A percentile compares a stretch with the other conserved stretches of the same genome.
Conservation (phyloP, 2,329 filamentous ascomycete species). For the Exophiala xenobiotica region DNA sequence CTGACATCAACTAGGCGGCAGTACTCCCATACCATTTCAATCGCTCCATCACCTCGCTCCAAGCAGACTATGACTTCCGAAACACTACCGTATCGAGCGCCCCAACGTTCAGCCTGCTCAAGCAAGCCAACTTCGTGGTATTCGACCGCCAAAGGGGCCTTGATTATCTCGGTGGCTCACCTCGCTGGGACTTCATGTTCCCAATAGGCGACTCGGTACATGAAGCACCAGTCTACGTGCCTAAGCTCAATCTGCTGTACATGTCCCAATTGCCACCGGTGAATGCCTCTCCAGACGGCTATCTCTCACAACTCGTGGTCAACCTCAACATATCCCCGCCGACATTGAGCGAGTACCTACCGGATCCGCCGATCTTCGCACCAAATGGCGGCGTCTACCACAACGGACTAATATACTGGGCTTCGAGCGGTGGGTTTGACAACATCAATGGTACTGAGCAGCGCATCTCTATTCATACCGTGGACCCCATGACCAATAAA, state of each 20-base stretch:
- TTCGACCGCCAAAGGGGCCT: constrained; percentile 39
- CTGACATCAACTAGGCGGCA: constrained; percentile 13
- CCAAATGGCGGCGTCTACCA: constrained; percentile 45
- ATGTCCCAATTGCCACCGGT: constrained; percentile 35
- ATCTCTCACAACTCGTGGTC: constrained; percentile 41
- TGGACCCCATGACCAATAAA: constrained; percentile 46
- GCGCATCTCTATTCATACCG: constrained; percentile 42
- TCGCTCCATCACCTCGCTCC: constrained; percentile 33
- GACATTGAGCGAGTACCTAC: constrained; percentile 38
- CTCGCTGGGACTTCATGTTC: constrained; percentile 41
- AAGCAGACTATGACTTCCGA: constrained; percentile 32
- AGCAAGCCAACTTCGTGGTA: constrained; percentile 39
- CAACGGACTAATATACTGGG: constrained; percentile 43
- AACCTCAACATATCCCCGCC: constrained; percentile 46
- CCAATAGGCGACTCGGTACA: constrained; percentile 39
- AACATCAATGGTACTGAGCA: constrained; percentile 41
- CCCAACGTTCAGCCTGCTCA: constrained; percentile 35
- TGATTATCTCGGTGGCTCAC: constrained; percentile 39
- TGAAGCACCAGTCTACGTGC: constrained; percentile 45
- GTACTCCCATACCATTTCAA: constrained; percentile 42
- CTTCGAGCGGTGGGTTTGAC: constrained; percentile 39
- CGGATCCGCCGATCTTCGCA: constrained; percentile 44
- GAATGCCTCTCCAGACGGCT: constrained; percentile 36
- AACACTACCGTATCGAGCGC: constrained; percentile 38
- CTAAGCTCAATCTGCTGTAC: constrained; percentile 42